Conservation (phyloP, 2,329 filamentous ascomycete genomes). For the Colletotrichum sp. region DNA sequence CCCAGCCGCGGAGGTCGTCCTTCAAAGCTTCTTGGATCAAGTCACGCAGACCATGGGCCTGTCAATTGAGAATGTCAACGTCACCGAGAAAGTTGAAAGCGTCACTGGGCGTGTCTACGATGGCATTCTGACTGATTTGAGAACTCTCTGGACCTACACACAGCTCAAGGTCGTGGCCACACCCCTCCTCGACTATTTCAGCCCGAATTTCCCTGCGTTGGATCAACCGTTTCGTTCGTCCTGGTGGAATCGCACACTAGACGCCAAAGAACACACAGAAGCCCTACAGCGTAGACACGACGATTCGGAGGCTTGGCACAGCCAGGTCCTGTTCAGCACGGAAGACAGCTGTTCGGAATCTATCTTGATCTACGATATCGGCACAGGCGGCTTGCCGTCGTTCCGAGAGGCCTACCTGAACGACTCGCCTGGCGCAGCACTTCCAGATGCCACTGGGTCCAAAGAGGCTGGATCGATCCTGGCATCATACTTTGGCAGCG, state of each 20-base stretch:
- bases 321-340: neutral
- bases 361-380: constrained; percentile 47
- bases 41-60: neutral
- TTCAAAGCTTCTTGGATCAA: neutral
- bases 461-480: constrained; percentile 22
- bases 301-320: neutral
- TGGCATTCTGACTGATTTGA: accelerated
- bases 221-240: neutral
- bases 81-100: neutral
- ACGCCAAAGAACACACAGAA: neutral
- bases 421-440: constrained; percentile 29
- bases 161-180: neutral
- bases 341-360: constrained; percentile 37
- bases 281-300: neutral
- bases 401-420: constrained; percentile 40
- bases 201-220: neutral
- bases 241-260: neutral
- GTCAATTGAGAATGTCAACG: neutral
- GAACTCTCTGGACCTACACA: neutral
- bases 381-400: constrained; percentile 43
- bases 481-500: constrained; percentile 30
- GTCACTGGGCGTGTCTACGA: neutral
- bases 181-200: neutral
- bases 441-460: constrained; percentile 29
- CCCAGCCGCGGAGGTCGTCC: neutral